Evolutionary conservation across 1,139 yeast species (phyloP).

Genomic region (Hemisphaericaspora subhashii): DNA sequence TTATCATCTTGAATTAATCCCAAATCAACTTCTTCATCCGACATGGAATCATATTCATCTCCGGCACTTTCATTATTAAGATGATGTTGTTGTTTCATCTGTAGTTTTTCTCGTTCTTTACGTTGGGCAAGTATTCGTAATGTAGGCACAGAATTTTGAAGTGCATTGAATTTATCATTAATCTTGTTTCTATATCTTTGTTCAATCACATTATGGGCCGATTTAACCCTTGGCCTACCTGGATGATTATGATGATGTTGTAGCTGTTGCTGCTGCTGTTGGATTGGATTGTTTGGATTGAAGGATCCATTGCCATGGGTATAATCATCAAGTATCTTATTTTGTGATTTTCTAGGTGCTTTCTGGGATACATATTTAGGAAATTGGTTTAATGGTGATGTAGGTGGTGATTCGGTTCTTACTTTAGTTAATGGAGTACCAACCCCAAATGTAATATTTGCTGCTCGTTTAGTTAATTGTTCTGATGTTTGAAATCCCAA

Average conservation of each 20-base stretch:
- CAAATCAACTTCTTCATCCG: conserved; percentile 16
- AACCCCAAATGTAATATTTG: conserved; percentile 8
- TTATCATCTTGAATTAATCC: conserved; percentile 12
- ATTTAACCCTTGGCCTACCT: conserved; percentile 23
- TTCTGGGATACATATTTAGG: not conserved
- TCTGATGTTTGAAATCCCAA: conserved; percentile 7
- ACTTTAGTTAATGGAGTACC: conserved; percentile 1
- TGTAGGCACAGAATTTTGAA: conserved; percentile 45
- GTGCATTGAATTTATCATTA: conserved; percentile 43
- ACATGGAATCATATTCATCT: conserved; percentile 16
- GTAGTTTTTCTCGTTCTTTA: conserved; percentile 16
- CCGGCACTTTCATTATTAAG: conserved; percentile 4
- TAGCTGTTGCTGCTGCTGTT: not conserved
- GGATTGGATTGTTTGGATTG: too few species aligned
- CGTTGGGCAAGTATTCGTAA: conserved; percentile 32
- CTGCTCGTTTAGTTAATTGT: conserved; percentile 7
- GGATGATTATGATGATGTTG: conserved; percentile 12
- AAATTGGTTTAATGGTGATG: conserved; percentile 8
- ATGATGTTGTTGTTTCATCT: conserved; percentile 11
- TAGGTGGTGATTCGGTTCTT: conserved; percentile 7
- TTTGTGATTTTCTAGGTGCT: not conserved
- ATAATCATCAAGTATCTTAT: not conserved
- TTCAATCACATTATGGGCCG: conserved; percentile 47
- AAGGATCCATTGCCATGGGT: conserved; percentile 1
- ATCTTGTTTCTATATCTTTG: conserved; percentile 48